phyloP scores from a whole-genome alignment of 352 stramenopile genomes.

The Phytophthora macrochlamydospora region DNA sequence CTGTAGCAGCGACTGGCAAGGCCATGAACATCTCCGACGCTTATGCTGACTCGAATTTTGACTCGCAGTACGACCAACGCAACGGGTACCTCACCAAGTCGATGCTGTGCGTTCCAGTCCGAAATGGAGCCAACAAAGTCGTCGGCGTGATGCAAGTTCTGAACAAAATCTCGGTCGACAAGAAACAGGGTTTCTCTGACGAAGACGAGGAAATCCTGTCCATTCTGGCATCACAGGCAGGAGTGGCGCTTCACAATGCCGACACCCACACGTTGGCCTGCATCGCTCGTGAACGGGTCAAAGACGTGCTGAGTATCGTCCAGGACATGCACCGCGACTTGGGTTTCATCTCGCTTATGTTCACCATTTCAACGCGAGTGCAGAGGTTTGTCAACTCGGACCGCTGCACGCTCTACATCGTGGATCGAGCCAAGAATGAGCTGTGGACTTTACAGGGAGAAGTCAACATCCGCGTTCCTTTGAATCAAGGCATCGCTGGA shows the following conservation, averaged over 20 bases:
- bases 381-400: conserved; percentile 90
- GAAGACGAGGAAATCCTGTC: conserved; percentile 89
- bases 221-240: conserved; percentile 86
- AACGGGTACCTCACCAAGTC: conserved; percentile 92
- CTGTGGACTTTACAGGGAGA: conserved; percentile 91
- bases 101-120: conserved; percentile 92
- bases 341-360: conserved; percentile 91
- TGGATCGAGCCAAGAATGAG: conserved; percentile 89
- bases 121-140: conserved; percentile 75
- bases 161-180: conserved; percentile 77
- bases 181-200: conserved; percentile 72
- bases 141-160: conserved; percentile 92
- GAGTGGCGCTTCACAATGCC: conserved; percentile 88
- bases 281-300: conserved; percentile 63
- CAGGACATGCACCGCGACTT: conserved; percentile 90
- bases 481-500: conserved; percentile 87
- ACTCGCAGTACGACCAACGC: conserved; percentile 90
- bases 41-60: conserved; percentile 94
- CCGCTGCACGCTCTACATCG: conserved; percentile 92
- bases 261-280: conserved; percentile 68
- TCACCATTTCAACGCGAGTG: conserved; percentile 90
- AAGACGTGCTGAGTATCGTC: conserved; percentile 89
- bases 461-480: conserved; percentile 87
- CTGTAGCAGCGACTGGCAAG: conserved; percentile 79
- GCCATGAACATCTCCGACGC: conserved; percentile 92